Percentiles rank a stretch among this genome's conserved stretches.
Conservation (phyloP, 2,329 filamentous ascomycete species). For the Thelonectria blattea region DNA sequence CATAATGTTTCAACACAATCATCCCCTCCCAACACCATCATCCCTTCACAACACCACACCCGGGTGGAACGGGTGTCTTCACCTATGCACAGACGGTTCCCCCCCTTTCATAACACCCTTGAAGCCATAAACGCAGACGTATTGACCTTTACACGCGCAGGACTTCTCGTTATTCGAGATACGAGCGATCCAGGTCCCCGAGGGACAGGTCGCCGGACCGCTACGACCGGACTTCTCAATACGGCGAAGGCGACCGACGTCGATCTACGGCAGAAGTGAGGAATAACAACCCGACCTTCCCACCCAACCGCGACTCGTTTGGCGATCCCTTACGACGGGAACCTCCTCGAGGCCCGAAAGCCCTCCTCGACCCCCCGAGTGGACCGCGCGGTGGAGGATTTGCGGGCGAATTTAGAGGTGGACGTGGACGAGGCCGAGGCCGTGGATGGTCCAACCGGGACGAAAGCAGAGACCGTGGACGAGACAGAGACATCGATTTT, state of each 20-base stretch:
- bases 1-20: slow-evolving; percentile 1
- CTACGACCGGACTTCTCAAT: slow-evolving; percentile 62
- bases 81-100: background rate
- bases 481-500: slow-evolving; percentile 66
- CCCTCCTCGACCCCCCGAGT: slow-evolving; percentile 72
- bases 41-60: background rate
- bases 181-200: slow-evolving; percentile 68
- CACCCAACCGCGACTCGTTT: slow-evolving; percentile 63
- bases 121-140: background rate
- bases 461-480: slow-evolving; percentile 65
- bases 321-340: slow-evolving; percentile 66
- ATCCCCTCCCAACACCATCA: background rate
- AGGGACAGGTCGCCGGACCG: slow-evolving; percentile 74
- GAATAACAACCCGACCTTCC: slow-evolving; percentile 64
- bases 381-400: slow-evolving; percentile 73
- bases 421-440: slow-evolving; percentile 59
- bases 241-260: slow-evolving; percentile 70
- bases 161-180: slow-evolving; percentile 64
- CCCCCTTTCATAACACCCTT: background rate
- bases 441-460: slow-evolving; percentile 64
- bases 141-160: slow-evolving; percentile 50
- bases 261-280: slow-evolving; percentile 67
- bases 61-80: background rate
- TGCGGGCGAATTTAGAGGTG: slow-evolving; percentile 65
- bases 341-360: slow-evolving; percentile 82